Evolutionary conservation across 257 asterid species (phyloP), one percentile per base, ranked within the genome.

Genomic region (Sherardia arvensis): DNA sequence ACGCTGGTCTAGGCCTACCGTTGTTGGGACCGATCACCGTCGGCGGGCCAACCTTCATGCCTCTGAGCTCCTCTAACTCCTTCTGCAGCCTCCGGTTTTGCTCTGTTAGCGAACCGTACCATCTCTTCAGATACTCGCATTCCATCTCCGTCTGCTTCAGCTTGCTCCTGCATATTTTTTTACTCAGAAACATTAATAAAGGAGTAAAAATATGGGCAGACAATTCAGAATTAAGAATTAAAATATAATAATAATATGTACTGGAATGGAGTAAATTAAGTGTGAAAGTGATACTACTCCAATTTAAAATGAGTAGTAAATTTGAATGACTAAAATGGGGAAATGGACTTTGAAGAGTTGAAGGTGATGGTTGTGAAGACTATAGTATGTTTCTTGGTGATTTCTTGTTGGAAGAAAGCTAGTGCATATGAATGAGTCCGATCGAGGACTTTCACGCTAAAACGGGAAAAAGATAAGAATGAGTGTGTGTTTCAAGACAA

Each of bases 111-210:
- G 95, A 77, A 28, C 85, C 84, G 53, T 77, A 82, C 90, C 95
- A 86, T 72, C 86, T 86, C 65, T 82, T 88, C 59, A 88, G 74
- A 67, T 88, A 82, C 65, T 80, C 84, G 29, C 85, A 84, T 58
- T 88, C 96, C 81, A 77, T 80, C 71, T 86, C 96, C 59, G 96
- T 88, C 66, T 88, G 96, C 83, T 86, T 88, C 79, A 85, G 77
- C 77, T 88, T 88, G 84, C 95, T 82, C 78, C 96, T 86, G 62
- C 30, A 8, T 32, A 4, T 32, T 32, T 32, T 32, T 4, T 32
- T 32, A 32, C 4, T 8, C n/a, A n/a, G n/a, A n/a, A n/a, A n/a
- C n/a, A n/a, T n/a, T n/a, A n/a, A n/a, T n/a, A n/a, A n/a, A n/a
- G n/a, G n/a, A n/a, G n/a, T n/a, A n/a, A n/a, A n/a, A n/a, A n/a